Percentiles rank a stretch among this genome's conserved stretches.
These are phyloP conservation scores for Trichothecium sympodiale DNA, from an alignment of 2,329 filamentous ascomycete species.

Conservation along the genomic window DNA sequence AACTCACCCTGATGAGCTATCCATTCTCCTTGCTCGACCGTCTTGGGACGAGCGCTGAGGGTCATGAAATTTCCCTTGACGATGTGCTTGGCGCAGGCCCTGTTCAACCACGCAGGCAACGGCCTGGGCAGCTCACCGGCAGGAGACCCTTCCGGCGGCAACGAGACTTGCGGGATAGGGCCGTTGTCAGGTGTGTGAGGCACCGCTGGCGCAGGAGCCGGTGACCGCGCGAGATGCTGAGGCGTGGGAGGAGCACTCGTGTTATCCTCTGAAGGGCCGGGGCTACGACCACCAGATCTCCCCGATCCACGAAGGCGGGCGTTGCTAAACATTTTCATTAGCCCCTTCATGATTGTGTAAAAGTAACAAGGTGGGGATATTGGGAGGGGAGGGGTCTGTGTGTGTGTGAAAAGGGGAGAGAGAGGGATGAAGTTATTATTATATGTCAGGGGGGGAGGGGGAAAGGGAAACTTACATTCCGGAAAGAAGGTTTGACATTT, in stretches of 20 bases:
- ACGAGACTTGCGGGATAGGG: too few species aligned
- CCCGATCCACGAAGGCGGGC: conserved; percentile 34
- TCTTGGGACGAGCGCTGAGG: conserved; percentile 85
- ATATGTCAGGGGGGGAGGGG: conserved; percentile 4
- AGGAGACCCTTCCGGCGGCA: conserved; percentile 31
- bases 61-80: conserved; percentile 98
- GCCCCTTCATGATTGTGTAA: too few species aligned
- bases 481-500: conserved; percentile 40
- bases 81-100: conserved; percentile 70
- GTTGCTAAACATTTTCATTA: conserved; percentile 21
- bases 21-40: conserved; percentile 92
- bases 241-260: conserved; percentile 25
- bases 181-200: too few species aligned
- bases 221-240: conserved; percentile 33
- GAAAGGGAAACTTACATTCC: conserved; percentile 33
- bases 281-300: conserved; percentile 23
- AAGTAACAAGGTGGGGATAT: too few species aligned
- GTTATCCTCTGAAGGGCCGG: conserved; percentile 12
- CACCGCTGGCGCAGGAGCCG: conserved; percentile 5
- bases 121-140: conserved; percentile 34
- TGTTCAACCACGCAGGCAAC: conserved; percentile 64
- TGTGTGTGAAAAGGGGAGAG: too few species aligned
- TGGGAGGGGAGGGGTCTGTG: too few species aligned
- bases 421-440: too few species aligned
- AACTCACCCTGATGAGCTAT: conserved; percentile 80